phyloP scores from a whole-genome alignment of 2,329 filamentous ascomycete species.

The Ceratocystis cubensis region DNA sequence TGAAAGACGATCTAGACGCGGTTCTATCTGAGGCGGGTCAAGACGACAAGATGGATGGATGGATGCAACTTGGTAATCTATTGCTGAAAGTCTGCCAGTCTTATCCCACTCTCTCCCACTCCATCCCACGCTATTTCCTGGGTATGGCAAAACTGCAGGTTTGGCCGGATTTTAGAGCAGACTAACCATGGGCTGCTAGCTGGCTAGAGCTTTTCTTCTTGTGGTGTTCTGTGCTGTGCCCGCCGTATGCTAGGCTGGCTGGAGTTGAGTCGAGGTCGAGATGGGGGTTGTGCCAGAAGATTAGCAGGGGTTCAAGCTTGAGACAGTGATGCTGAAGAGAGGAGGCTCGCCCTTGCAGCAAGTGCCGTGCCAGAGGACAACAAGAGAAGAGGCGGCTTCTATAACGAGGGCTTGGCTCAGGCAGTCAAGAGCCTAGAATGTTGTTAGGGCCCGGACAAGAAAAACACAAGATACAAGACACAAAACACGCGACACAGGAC shows the following conservation, averaged over 20 bases:
- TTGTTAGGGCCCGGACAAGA: background rate
- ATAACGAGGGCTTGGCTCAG: background rate
- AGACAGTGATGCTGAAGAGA: background rate
- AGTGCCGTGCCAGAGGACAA: background rate
- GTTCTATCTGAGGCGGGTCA: background rate
- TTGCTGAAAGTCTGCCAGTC: too few species aligned
- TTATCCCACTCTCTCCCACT: too few species aligned
- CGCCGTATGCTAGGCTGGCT: too few species aligned
- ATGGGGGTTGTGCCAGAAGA: background rate
- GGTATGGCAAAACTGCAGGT: background rate
- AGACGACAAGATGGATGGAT: background rate
- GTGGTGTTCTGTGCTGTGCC: background rate
- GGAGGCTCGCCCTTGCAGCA: background rate
- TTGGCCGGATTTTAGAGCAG: background rate
- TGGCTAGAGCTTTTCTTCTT: background rate
- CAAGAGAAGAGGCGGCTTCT: constrained; percentile 3
- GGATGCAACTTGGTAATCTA: too few species aligned
- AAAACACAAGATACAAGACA: background rate
- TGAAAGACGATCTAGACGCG: background rate
- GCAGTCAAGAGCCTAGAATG: too few species aligned
- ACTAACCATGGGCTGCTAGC: background rate
- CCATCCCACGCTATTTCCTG: too few species aligned
- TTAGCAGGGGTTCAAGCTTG: constrained; percentile 2
- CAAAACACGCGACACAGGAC: background rate
- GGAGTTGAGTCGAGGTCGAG: background rate